Evolutionary conservation across 2,329 filamentous ascomycete genomes (phyloP).

Genomic region (Venturia effusa): DNA sequence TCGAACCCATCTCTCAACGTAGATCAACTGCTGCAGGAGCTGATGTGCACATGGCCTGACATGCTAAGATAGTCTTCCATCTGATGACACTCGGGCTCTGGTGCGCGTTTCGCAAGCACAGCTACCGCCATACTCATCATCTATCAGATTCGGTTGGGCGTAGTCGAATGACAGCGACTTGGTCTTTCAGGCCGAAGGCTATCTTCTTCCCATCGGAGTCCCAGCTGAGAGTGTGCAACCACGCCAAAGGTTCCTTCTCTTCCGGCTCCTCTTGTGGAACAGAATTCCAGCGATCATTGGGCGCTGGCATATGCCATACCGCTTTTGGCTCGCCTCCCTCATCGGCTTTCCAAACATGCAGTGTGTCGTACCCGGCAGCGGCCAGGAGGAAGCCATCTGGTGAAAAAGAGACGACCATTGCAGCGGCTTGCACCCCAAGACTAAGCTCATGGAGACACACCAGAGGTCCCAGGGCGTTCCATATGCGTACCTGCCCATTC

Average conservation of each 20-base stretch:
- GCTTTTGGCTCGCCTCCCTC: slow-evolving; percentile 23
- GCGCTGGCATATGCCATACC: slow-evolving; percentile 21
- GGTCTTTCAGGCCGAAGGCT: slow-evolving; percentile 21
- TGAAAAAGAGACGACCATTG: slow-evolving; percentile 28
- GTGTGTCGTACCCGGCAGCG: slow-evolving; percentile 30
- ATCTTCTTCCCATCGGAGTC: slow-evolving; percentile 27
- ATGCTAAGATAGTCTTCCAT: background rate
- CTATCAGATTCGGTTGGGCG: background rate
- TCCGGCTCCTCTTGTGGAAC: slow-evolving; percentile 12
- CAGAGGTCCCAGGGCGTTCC: slow-evolving; percentile 22
- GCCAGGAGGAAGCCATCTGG: slow-evolving; percentile 33
- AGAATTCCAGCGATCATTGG: slow-evolving; percentile 11
- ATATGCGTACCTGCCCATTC: slow-evolving; percentile 30
- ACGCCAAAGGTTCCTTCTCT: slow-evolving; percentile 16
- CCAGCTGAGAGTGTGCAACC: slow-evolving; percentile 25
- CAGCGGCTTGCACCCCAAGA: slow-evolving; percentile 14
- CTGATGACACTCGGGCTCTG: background rate
- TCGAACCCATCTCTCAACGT: too few relatives aligned
- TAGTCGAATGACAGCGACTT: slow-evolving; percentile 7
- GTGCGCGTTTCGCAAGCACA: background rate
- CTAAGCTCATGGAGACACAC: slow-evolving; percentile 15
- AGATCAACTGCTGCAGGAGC: background rate
- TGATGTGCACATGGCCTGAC: background rate
- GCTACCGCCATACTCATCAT: background rate
- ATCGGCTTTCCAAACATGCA: slow-evolving; percentile 34